Base-by-base conservation (phyloP, 2,329 filamentous ascomycete species). In the Hypoxylon rubiginosum region DNA sequence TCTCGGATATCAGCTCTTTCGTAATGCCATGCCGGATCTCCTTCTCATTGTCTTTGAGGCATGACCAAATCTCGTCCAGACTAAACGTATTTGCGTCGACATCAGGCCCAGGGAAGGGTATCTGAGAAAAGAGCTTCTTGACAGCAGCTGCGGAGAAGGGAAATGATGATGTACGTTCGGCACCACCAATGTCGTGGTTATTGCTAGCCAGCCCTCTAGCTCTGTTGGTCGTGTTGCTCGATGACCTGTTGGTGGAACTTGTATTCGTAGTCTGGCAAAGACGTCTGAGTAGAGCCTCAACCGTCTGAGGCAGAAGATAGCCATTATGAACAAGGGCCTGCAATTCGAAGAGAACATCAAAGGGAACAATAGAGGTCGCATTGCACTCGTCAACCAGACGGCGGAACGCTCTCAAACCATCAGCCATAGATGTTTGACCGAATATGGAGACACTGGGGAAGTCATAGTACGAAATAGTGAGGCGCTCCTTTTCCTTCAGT, bases 291-390 rank as follows among this genome's bases (percentile, higher is more conserved):
- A 91, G 78, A 1, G 79, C 68, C 0, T 80, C 50, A 0, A 88
- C 86, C 1, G 79, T 85, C 0, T 73, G 70, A 0, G 91, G 90
- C 11, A 87, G 80, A 1, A 93, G 80, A 58, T 85, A 88, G 21
- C 86, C 87, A 69, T 91, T 91, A 71, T 84, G 82, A 0, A 89
- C 87, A 4, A 94, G 78, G 15, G 83, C 84, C 54, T 91, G 85
- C 4, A 92, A 79, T 69, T 92, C 90, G 71, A 88, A 91, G 5
- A 87, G 80, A 0, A 90, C 72, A 0, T 78, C 74, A 67, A 89
- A 92, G 4, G 86, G 79, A 61, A 87, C 58, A 49, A 76, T 75
- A 1, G 70, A 54, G 15, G 77, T 76, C 2, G 71, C 48, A 21
- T 78, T 68, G 71, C 76, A 70, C 54, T 71, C 10, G 0, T 34